phyloP scores from a whole-genome alignment of 1,139 yeast genomes.

The Casaregolazyma suthepensis region DNA sequence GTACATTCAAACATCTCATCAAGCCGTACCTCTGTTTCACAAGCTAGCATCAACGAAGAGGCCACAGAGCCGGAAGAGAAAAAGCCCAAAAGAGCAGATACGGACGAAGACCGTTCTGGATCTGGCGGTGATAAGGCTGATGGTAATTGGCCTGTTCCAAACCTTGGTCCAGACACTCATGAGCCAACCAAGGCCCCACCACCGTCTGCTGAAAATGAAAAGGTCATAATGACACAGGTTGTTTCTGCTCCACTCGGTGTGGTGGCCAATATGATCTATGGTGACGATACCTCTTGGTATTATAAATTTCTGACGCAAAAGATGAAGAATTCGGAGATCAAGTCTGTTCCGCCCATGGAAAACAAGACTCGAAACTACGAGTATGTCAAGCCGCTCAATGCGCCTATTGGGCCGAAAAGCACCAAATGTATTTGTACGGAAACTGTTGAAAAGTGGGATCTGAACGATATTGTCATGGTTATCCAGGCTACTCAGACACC shows the following conservation, averaged over 20 bases:
- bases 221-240: constrained; percentile 53
- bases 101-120: constrained; percentile 4
- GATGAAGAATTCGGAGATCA: constrained; percentile 68
- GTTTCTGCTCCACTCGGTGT: constrained; percentile 79
- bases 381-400: constrained; percentile 74
- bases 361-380: constrained; percentile 51
- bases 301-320: constrained; percentile 48
- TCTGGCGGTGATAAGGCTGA: constrained; percentile 12
- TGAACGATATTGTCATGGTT: constrained; percentile 47
- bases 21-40: constrained; percentile 12
- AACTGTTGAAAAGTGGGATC: constrained; percentile 55
- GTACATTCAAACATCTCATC: constrained; percentile 11
- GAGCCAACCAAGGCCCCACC: constrained; percentile 45
- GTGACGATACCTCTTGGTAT: constrained; percentile 58
- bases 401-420: constrained; percentile 91
- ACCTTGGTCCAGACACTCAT: constrained; percentile 53
- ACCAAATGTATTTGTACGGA: constrained; percentile 80
- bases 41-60: constrained; percentile 18
- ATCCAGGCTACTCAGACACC: constrained; percentile 74
- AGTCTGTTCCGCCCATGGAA: constrained; percentile 48
- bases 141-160: constrained; percentile 30
- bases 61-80: constrained; percentile 18
- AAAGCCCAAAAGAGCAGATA: constrained; percentile 2
- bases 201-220: constrained; percentile 51
- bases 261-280: constrained; percentile 63